phyloP scores from a whole-genome alignment of 2,329 filamentous ascomycete genomes.

The Pseudogymnoascus sp. region DNA sequence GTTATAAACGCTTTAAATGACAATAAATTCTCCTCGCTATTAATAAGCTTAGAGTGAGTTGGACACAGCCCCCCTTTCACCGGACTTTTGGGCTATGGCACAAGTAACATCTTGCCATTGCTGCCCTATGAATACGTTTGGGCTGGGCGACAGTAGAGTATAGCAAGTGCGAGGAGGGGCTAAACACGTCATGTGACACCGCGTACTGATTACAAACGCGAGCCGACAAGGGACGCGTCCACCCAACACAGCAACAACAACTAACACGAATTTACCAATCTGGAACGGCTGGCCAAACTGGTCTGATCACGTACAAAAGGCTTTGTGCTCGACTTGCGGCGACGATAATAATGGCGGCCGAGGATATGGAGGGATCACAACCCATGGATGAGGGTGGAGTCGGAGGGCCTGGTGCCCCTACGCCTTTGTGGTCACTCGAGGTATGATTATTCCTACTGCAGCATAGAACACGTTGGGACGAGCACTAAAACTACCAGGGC shows the following conservation, averaged over 20 bases:
- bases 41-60: not conserved
- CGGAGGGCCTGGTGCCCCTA: conserved; percentile 85
- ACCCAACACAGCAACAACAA: not conserved
- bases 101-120: not conserved
- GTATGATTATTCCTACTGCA: conserved; percentile 37
- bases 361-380: conserved; percentile 51
- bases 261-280: not conserved
- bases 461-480: not conserved
- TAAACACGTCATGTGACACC: conserved; percentile 3
- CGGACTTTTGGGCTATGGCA: not conserved
- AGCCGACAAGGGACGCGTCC: conserved; percentile 2
- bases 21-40: not conserved
- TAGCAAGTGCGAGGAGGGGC: not conserved
- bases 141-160: not conserved
- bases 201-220: conserved; percentile 6
- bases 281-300: not conserved
- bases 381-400: conserved; percentile 64
- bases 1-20: not conserved
- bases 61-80: not conserved
- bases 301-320: not conserved
- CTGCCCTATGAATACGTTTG: not conserved
- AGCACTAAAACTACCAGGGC: conserved; percentile 49
- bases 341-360: conserved; percentile 22
- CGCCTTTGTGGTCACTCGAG: conserved; percentile 76
- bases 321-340: not conserved